These are phyloP conservation scores for Colletotrichum somersetense DNA, from an alignment of 2,329 filamentous ascomycete genomes.

Conservation along the genomic window DNA sequence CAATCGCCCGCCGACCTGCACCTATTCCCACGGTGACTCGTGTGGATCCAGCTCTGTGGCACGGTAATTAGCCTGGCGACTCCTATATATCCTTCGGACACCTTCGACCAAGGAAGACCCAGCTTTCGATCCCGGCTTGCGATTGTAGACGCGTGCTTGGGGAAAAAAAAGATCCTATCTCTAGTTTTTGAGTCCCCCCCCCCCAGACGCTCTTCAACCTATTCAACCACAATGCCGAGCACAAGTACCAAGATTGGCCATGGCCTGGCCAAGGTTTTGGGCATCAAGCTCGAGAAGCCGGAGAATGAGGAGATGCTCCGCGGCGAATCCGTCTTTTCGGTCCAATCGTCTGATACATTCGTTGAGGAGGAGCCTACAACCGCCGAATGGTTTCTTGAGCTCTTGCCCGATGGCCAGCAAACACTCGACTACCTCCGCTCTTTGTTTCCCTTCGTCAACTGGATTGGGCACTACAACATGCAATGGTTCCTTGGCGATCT, in stretches of 20 bases:
- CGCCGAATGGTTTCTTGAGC: constrained; percentile 76
- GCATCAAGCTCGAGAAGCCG: constrained; percentile 82
- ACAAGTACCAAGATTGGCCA: constrained; percentile 74
- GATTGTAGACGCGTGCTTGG: neutral
- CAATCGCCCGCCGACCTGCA: constrained; percentile 5
- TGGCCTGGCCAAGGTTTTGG: constrained; percentile 80
- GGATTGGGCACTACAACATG: constrained; percentile 89
- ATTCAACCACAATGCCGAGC: constrained; percentile 50
- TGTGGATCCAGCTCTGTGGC: constrained; percentile 23
- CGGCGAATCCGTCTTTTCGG: constrained; percentile 84
- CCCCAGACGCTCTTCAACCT: neutral
- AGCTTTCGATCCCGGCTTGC: constrained; percentile 11
- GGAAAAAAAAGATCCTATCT: neutral
- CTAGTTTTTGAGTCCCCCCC: too few species aligned
- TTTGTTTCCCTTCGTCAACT: constrained; percentile 89
- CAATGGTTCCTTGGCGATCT: constrained; percentile 92
- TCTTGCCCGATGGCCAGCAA: constrained; percentile 70
- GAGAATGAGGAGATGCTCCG: constrained; percentile 77
- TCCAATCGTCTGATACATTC: constrained; percentile 80
- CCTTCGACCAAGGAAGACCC: constrained; percentile 10
- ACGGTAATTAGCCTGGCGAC: constrained; percentile 12
- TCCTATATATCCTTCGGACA: constrained; percentile 32
- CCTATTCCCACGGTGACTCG: constrained; percentile 13
- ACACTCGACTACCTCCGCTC: constrained; percentile 72
- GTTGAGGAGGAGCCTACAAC: constrained; percentile 85